phyloP scores from a whole-genome alignment of 495 filamentous ascomycete species.

The Penicillium macrosclerotiorum region DNA sequence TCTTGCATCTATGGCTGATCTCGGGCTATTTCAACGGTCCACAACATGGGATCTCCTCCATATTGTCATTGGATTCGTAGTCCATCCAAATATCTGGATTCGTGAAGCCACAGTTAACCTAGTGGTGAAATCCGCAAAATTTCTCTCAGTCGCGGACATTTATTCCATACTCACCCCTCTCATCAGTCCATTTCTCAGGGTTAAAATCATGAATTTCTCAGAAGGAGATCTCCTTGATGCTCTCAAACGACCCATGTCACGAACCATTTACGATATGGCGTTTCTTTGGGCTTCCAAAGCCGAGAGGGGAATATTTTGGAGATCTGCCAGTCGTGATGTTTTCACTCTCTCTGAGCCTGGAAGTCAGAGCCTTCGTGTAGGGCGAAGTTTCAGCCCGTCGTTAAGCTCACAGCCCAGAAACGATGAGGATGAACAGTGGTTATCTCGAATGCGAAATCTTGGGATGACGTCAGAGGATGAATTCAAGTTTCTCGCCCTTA shows the following conservation, averaged over 20 bases:
- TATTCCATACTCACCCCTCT: slow-evolving; percentile 80
- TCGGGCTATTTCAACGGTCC: slow-evolving; percentile 81
- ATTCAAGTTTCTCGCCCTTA: slow-evolving; percentile 78
- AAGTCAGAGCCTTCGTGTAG: slow-evolving; percentile 20
- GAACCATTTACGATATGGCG: slow-evolving; percentile 78
- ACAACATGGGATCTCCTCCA: slow-evolving; percentile 86
- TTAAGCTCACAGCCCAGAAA: slow-evolving; percentile 55
- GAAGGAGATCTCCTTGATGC: slow-evolving; percentile 75
- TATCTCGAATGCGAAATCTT: slow-evolving; percentile 75
- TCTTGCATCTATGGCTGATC: slow-evolving; percentile 81
- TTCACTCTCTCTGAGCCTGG: slow-evolving; percentile 57
- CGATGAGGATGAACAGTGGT: slow-evolving; percentile 97
- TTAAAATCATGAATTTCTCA: slow-evolving; percentile 59
- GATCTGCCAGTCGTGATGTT: slow-evolving; percentile 60
- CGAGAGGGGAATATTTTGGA: slow-evolving; percentile 85
- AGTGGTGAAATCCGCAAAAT: slow-evolving; percentile 70
- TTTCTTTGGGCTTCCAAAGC: slow-evolving; percentile 80
- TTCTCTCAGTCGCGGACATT: slow-evolving; percentile 77
- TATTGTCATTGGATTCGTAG: slow-evolving; percentile 74
- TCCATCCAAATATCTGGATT: slow-evolving; percentile 96
- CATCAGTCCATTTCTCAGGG: slow-evolving; percentile 78
- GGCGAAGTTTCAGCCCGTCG: slow-evolving; percentile 27
- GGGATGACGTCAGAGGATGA: slow-evolving; percentile 86
- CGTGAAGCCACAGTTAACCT: slow-evolving; percentile 84
- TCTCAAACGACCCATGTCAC: slow-evolving; percentile 78